Conservation (phyloP, 2,329 filamentous ascomycete species). For the Talaromyces sp. region DNA sequence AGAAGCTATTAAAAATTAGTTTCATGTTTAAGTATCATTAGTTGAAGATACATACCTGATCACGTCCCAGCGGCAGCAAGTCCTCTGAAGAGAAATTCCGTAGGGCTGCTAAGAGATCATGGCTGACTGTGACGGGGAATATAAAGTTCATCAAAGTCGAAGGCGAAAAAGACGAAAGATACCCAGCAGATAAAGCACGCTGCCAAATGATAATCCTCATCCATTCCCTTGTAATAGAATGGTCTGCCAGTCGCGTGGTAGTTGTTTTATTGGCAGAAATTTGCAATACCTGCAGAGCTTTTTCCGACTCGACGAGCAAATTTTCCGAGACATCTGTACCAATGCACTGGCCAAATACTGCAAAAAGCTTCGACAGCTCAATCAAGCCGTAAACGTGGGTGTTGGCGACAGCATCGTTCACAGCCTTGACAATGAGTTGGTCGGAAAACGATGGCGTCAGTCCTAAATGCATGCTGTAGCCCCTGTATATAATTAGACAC, state of each 20-base stretch:
- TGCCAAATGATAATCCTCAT: conserved; percentile 31
- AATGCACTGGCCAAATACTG: conserved; percentile 21
- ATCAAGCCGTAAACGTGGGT: conserved; percentile 21
- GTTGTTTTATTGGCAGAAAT: conserved; percentile 13
- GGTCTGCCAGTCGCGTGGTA: conserved; percentile 23
- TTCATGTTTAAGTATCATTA: too few species aligned
- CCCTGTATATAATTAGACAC: conserved; percentile 14
- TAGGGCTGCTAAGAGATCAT: conserved; percentile 21
- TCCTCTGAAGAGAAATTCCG: conserved; percentile 21
- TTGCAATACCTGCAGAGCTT: conserved; percentile 16
- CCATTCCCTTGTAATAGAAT: conserved; percentile 26
- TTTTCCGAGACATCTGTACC: neutral
- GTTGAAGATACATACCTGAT: conserved; percentile 20
- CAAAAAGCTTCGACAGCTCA: conserved; percentile 22
- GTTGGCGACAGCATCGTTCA: conserved; percentile 8
- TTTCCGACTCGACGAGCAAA: conserved; percentile 19
- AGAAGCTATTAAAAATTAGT: conserved; percentile 18
- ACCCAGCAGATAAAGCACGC: conserved; percentile 20
- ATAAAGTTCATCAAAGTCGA: conserved; percentile 20
- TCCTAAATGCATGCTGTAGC: conserved; percentile 28
- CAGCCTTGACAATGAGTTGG: conserved; percentile 8
- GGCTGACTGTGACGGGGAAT: conserved; percentile 22
- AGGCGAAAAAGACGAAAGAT: conserved; percentile 23
- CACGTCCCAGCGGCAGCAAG: conserved; percentile 25
- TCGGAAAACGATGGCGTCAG: conserved; percentile 21